A percentile compares a stretch with the other conserved stretches of the same genome.
Conservation (phyloP, 1,284 basidiomycete genomes). For the Ganoderma sinense region DNA sequence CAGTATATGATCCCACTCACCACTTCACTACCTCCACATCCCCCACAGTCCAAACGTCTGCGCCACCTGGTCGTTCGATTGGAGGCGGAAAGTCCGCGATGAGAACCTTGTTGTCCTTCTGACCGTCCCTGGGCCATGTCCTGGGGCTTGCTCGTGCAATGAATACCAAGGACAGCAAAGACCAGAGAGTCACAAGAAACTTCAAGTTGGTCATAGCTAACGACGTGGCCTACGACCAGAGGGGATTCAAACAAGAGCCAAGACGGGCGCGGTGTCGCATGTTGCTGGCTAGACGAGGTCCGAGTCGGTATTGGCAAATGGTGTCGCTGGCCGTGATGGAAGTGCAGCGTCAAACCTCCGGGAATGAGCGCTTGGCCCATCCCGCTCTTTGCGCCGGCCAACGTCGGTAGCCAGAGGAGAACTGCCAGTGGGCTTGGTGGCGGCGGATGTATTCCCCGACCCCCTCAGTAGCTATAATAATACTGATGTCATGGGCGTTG, state of each 20-base stretch:
- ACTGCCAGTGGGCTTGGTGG: background rate
- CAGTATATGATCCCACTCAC: background rate
- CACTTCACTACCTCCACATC: constrained; percentile 4
- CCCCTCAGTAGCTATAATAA: background rate
- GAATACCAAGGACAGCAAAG: background rate
- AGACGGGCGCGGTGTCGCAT: background rate
- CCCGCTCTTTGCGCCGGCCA: background rate
- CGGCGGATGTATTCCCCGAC: background rate
- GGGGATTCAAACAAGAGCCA: background rate
- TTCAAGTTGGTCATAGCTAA: background rate
- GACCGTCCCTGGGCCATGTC: background rate
- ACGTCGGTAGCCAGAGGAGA: background rate
- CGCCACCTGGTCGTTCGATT: background rate
- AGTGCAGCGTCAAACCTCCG: background rate
- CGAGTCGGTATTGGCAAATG: background rate
- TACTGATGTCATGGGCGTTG: background rate
- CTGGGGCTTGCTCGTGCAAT: background rate
- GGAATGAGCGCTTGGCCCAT: background rate
- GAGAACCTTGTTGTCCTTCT: background rate
- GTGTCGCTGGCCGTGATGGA: background rate
- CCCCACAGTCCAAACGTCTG: background rate
- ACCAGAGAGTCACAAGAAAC: background rate
- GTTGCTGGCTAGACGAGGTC: background rate
- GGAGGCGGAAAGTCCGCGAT: constrained; percentile 3
- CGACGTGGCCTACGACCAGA: background rate